These are phyloP conservation scores for Kwoniella dendrophila DNA, from an alignment of 768 basidiomycete species.

Conservation along the genomic window DNA sequence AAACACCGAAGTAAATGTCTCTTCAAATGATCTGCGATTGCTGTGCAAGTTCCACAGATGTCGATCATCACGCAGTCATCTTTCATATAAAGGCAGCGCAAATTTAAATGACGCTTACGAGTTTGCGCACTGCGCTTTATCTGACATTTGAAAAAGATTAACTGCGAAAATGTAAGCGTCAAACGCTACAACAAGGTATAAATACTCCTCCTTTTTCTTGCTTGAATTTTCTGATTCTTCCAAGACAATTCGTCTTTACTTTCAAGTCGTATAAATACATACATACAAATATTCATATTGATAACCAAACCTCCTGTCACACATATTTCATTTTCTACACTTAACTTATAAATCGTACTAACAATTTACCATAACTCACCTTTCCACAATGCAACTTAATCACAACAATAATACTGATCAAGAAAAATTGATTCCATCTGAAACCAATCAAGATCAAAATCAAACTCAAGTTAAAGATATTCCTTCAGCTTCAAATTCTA, in stretches of 20 bases:
- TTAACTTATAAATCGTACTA: neutral
- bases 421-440: too few relatives aligned
- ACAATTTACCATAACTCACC: too few relatives aligned
- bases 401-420: too few relatives aligned
- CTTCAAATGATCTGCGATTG: too few relatives aligned
- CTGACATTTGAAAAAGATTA: conserved; percentile 12
- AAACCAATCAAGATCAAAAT: too few relatives aligned
- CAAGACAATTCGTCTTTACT: neutral
- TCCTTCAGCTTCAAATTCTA: too few relatives aligned
- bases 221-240: neutral
- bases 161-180: conserved; percentile 23
- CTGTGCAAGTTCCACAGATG: too few relatives aligned
- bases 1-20: too few relatives aligned
- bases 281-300: neutral
- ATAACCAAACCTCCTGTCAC: neutral
- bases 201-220: neutral
- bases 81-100: neutral
- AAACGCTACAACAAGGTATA: conserved; percentile 11
- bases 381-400: neutral
- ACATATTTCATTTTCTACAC: neutral
- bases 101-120: neutral
- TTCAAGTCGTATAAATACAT: neutral
- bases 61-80: neutral
- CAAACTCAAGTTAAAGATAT: too few relatives aligned
- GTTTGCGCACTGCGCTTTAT: neutral